Evolutionary conservation across 2,329 filamentous ascomycete genomes (phyloP).

Genomic region (Exophiala sp.): DNA sequence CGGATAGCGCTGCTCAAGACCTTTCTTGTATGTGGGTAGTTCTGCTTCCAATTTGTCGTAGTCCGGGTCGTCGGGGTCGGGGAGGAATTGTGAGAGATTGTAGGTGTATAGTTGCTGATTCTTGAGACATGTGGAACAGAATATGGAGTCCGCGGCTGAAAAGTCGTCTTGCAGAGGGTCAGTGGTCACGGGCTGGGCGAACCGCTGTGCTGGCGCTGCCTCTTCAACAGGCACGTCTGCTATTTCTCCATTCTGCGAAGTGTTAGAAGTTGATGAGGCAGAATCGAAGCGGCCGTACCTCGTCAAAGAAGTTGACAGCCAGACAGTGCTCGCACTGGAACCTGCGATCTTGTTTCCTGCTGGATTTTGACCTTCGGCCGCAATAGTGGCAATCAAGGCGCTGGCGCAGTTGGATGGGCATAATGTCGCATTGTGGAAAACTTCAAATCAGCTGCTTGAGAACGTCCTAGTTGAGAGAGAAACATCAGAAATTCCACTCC

Average conservation of each 20-base stretch:
- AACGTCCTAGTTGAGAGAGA: too few species aligned
- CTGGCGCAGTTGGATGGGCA: conserved; percentile 42
- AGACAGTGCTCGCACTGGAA: conserved; percentile 78
- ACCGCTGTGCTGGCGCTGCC: conserved; percentile 46
- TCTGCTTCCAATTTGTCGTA: conserved; percentile 66
- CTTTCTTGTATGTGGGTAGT: conserved; percentile 66
- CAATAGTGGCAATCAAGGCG: conserved; percentile 78
- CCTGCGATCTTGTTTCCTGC: conserved; percentile 55
- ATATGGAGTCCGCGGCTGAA: conserved; percentile 39
- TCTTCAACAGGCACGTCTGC: conserved; percentile 72
- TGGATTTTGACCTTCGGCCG: conserved; percentile 45
- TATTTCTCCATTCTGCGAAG: conserved; percentile 72
- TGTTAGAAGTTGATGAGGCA: conserved; percentile 27
- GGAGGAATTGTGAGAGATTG: conserved; percentile 75
- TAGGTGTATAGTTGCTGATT: conserved; percentile 82
- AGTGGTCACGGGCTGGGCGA: conserved; percentile 41
- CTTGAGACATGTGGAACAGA: conserved; percentile 76
- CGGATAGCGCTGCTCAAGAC: conserved; percentile 79
- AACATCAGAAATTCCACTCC: too few species aligned
- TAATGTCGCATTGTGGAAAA: conserved; percentile 27
- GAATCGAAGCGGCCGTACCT: conserved; percentile 53
- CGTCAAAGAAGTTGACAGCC: conserved; percentile 82
- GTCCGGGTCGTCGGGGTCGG: conserved; percentile 61
- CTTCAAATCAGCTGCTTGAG: neutral
- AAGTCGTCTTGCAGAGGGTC: conserved; percentile 26